Conservation (phyloP, 2,329 filamentous ascomycete species). For the Canariomyces notabilis region DNA sequence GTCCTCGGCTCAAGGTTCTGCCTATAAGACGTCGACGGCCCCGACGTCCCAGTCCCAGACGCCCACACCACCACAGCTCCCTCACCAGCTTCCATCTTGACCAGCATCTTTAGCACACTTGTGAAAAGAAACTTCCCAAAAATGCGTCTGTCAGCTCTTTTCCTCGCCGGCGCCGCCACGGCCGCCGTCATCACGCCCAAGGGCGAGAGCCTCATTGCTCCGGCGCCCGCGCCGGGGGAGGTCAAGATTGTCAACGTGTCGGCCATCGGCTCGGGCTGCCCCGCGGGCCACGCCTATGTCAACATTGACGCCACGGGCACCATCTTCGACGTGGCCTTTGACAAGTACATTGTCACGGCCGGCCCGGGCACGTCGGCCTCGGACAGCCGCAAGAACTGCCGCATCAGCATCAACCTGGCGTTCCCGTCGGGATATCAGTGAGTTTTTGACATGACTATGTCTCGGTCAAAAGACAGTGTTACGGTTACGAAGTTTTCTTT, state of each 20-base stretch:
- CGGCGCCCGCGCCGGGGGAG: conserved; percentile 5
- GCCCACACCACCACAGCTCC: background rate
- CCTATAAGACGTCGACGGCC: no score
- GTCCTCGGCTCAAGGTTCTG: no score
- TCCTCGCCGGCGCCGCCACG: conserved; percentile 14
- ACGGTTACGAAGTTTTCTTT: no score
- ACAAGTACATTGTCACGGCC: conserved; percentile 27
- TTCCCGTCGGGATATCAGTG: conserved; percentile 26
- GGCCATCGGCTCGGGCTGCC: conserved; percentile 26
- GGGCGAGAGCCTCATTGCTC: conserved; percentile 4
- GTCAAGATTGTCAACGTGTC: conserved; percentile 25
- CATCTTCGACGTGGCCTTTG: conserved; percentile 30
- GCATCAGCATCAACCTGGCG: conserved; percentile 26
- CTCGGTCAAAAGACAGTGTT: background rate
- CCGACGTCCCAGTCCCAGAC: no score
- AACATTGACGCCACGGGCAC: conserved; percentile 25
- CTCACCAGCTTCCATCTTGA: background rate
- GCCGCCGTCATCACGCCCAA: conserved; percentile 6
- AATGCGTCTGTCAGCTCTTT: conserved; percentile 18
- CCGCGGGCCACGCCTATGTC: conserved; percentile 24
- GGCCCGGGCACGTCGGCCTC: conserved; percentile 27
- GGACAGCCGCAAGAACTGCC: conserved; percentile 27
- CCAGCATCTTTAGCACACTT: background rate
- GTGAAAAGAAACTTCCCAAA: no score
- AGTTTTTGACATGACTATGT: conserved; percentile 5